Evolutionary conservation across 1,139 yeast species (phyloP), one percentile per base, ranked within the genome.

Genomic region (Schizosaccharomyces versatilis): DNA sequence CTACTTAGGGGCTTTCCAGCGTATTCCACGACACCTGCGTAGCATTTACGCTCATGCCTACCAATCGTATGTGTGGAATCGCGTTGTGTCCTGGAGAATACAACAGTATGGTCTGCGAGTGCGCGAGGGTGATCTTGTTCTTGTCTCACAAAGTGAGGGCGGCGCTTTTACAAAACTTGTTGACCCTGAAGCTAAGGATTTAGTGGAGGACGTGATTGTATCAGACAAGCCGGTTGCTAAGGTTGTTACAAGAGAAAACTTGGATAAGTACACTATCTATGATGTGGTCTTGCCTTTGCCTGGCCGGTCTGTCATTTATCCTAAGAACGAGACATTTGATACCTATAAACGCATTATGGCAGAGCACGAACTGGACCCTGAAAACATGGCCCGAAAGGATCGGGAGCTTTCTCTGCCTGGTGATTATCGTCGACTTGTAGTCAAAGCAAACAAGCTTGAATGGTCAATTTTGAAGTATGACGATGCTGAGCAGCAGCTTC

Each of bases 21-120:
- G 54, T 57, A 83, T 93, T 61, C 98, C 98, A 48, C 77, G 95
- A 67, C 88, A 88, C 65, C 72, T 93, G 65, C 74, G 95, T 64
- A 78, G 86, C 59, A 90, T 93, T 94, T 93, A 93, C 65, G 95
- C 82, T 1, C 99, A 93, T 68, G 95, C 98, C 1, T 93, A 93
- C 66, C 98, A 93, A 68, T 85, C 96, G 59, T 90, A 81, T 63
- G 76, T 93, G 48, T 93, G 98, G 99, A 93, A 93, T 64, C 66
- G 73, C 57, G 94, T 81, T 24, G 93, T 88, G 0, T 81, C 94
- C 56, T 78, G 77, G 62, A 75, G 98, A 65, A 72, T 86, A 54
- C 78, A 77, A 62, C 66, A 79, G 57, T 81, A 74, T 67, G 97
- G 97, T 0, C 64, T 77, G 59, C 67, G 74, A 39, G 77, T 83